These are phyloP conservation scores for Vitis hybrid DNA, from an alignment of 177 flowering plant genomes.

Conservation along the genomic window DNA sequence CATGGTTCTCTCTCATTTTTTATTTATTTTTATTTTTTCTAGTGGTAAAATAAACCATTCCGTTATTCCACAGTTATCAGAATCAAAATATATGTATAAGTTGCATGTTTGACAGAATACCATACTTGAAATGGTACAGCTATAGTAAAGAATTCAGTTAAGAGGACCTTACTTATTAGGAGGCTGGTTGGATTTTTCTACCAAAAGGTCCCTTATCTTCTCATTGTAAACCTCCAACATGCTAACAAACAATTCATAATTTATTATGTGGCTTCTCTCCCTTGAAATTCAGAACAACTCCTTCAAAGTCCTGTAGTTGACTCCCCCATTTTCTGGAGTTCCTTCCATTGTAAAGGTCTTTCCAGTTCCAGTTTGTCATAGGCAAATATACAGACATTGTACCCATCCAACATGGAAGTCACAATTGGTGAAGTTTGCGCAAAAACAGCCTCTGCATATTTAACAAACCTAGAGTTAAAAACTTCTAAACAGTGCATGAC, in stretches of 20 bases:
- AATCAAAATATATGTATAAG: no score
- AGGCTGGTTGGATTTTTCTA: constrained; percentile 56
- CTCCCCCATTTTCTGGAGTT: constrained; percentile 78
- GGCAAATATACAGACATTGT: constrained; percentile 86
- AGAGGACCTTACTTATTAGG: constrained; percentile 59
- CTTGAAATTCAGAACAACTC: constrained; percentile 64
- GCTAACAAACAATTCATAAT: constrained; percentile 75
- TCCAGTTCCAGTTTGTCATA: constrained; percentile 94
- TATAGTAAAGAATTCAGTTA: no score
- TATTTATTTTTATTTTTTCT: no score
- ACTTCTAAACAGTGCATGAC: neutral
- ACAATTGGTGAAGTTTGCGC: constrained; percentile 72
- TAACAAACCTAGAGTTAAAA: neutral
- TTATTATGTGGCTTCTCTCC: constrained; percentile 50
- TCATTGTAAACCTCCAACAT: constrained; percentile 96
- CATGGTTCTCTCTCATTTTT: no score
- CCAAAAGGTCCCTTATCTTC: constrained; percentile 80
- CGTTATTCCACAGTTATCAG: no score
- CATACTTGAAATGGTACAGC: no score
- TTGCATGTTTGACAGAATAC: no score
- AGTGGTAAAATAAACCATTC: no score
- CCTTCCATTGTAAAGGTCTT: constrained; percentile 97
- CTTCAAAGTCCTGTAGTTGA: constrained; percentile 81
- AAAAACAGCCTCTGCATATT: constrained; percentile 73
- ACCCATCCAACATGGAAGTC: constrained; percentile 85